These are phyloP conservation scores for Eucalyptus cloeziana DNA, from an alignment of 345 rosid genomes.

Conservation along the genomic window DNA sequence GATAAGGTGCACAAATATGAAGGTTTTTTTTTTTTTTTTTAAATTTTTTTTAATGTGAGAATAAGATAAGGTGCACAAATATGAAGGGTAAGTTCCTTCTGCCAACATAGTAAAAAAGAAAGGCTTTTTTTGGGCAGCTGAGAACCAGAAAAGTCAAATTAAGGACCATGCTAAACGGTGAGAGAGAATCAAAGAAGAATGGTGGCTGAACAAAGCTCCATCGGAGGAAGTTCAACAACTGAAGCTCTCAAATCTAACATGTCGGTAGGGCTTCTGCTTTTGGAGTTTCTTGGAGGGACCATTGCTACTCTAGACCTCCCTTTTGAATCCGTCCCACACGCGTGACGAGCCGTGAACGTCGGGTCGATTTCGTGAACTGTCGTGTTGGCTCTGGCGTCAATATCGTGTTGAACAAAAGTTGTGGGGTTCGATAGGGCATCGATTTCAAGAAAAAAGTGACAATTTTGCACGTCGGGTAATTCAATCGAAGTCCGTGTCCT, in stretches of 20 bases:
- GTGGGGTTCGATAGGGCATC: rapidly evolving
- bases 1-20: not conserved
- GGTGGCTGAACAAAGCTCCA: not conserved
- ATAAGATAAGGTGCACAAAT: not conserved
- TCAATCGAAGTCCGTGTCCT: not conserved
- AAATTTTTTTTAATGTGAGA: not conserved
- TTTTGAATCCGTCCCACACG: not conserved
- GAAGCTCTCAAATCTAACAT: not conserved
- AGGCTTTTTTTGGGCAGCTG: not conserved
- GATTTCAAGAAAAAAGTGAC: not conserved
- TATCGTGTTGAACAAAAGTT: not conserved
- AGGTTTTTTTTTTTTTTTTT: not conserved
- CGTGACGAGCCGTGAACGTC: not conserved
- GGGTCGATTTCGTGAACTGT: not conserved
- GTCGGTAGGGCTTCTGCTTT: not conserved
- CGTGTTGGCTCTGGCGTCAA: no score
- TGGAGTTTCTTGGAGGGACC: not conserved
- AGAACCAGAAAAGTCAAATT: not conserved
- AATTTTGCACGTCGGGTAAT: not conserved
- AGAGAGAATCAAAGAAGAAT: not conserved
- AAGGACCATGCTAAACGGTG: not conserved
- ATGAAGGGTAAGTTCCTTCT: not conserved
- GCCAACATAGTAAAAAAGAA: not conserved
- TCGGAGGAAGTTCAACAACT: not conserved
- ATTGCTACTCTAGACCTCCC: not conserved